Evolutionary conservation across 2,329 filamentous ascomycete species (phyloP), one percentile per base, ranked within the genome.

Genomic region (Chaetomium sp.): DNA sequence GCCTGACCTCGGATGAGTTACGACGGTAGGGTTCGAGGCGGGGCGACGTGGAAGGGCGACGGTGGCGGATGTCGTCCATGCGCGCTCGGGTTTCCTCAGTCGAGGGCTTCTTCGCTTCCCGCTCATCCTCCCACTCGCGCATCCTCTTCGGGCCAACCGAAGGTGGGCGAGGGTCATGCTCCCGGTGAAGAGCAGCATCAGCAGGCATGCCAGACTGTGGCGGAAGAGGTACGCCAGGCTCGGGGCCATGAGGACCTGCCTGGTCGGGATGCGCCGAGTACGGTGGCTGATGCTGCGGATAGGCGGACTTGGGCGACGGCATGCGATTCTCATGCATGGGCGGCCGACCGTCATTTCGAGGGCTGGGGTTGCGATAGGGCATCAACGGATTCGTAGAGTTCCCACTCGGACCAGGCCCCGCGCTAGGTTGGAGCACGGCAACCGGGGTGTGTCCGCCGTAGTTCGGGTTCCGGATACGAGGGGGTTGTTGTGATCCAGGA

Each of bases 41-140:
- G 29, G 87, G 85, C 33, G 92, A 90, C 10, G 92, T 92, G 4
- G 90, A 92, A 19, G 86, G 88, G 51, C 93, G 89, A 65, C 93
- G 91, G 73, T 90, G 88, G 66, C 89, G 87, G 74, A 92, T 85
- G 72, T 97, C 93, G 47, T 97, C 93, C 70, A 97, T 83, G 62
- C 92, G 90, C 65, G 91, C 91, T 51, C 94, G 89, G 69, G 85
- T 92, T 76, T 97, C 93, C 5, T 98, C 94, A 47, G 88, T 96
- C 10, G 91, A 89, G 67, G 91, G 87, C 80, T 97, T 97, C 81
- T 97, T 96, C 53, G 83, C 82, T 4, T 87, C 79, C 25, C 86
- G 80, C 42, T 96, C 92, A 42, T 94, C 90, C 70, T 98, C 95
- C 93, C 95, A 97, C 73, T 98, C 95, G 57, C 93, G 89, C 75